Evolutionary conservation across 2,329 filamentous ascomycete species (phyloP).

Genomic region (Hymenoscyphus fraxineus): DNA sequence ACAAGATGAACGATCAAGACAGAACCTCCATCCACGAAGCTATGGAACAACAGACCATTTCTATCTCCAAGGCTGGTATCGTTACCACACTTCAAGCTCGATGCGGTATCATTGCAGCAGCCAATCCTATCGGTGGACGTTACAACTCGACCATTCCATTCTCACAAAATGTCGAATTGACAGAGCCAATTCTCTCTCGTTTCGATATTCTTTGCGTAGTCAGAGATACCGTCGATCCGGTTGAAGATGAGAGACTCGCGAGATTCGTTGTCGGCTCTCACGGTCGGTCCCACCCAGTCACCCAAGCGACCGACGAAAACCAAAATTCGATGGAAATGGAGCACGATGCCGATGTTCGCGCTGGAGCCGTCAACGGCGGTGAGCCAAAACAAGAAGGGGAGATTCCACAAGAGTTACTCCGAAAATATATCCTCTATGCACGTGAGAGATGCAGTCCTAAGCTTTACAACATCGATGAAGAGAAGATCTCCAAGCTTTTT

Average conservation of each 20-base stretch:
- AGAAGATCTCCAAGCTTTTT: constrained; percentile 91
- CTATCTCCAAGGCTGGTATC: constrained; percentile 97
- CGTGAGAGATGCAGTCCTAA: constrained; percentile 86
- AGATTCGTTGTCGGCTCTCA: constrained; percentile 95
- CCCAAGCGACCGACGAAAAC: constrained; percentile 45
- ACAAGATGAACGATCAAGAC: constrained; percentile 99
- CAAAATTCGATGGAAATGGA: constrained; percentile 61
- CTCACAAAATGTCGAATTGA: constrained; percentile 92
- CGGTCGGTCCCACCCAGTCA: constrained; percentile 74
- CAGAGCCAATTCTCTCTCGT: constrained; percentile 94
- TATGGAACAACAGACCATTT: constrained; percentile 99
- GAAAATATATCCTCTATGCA: constrained; percentile 97
- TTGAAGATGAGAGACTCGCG: constrained; percentile 87
- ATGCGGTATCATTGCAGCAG: constrained; percentile 92
- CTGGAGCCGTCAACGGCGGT: constrained; percentile 39
- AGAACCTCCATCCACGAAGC: constrained; percentile 98
- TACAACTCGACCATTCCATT: constrained; percentile 97
- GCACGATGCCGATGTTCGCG: constrained; percentile 46
- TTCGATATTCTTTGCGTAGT: constrained; percentile 98
- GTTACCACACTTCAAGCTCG: constrained; percentile 95
- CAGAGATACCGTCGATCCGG: constrained; percentile 87
- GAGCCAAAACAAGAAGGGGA: constrained; percentile 59
- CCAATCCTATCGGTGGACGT: constrained; percentile 91
- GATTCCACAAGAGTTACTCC: constrained; percentile 83
- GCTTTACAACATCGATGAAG: constrained; percentile 95